Evolutionary conservation across 2,329 filamentous ascomycete genomes (phyloP), one percentile per base, ranked within the genome.

Genomic region (Fusarium nematophilum): DNA sequence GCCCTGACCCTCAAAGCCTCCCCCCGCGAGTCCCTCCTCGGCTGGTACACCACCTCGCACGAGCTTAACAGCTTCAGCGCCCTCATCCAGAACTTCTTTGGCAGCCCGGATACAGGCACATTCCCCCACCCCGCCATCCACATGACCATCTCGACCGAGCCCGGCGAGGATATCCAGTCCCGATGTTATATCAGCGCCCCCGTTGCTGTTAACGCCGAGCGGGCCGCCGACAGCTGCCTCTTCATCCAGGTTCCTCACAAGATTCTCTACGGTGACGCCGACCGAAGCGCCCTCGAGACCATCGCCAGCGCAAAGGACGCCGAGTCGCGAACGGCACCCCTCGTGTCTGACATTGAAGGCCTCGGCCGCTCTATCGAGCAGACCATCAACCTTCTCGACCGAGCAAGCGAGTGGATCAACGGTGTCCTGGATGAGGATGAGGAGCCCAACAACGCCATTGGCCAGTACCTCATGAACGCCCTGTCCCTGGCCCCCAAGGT

Each of bases 31-130:
- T 88, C 93, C 49, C 86, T 99, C 55, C 90, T 99, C 60, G 95
- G 95, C 73, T 99, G 95, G 95, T 99, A 99, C 81, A 96, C 95
- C 63, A 99, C 95, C 43, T 93, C 91, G 73, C 90, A 92, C 76
- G 94, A 98, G 80, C 87, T 99, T 73, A 98, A 99, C 87, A 96
- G 90, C 76, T 99, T 99, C 85, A 95, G 90, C 76, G 95, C 95
- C 70, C 87, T 99, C 71, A 99, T 78, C 79, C 95, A 99, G 81
- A 99, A 99, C 85, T 99, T 98, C 84, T 99, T 98, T 84, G 92
- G 91, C 73, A 91, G 92, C 74, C 93, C 96, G 73, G 95, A 96
- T 73, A 96, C 97, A 65, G 95, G 95, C 75, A 99, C 95, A 53
- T 97, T 90, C 82, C 95, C 95, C 48, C 92, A 97, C 79, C 95